Conservation (phyloP, 345 rosid species). For the Eucalyptus rudis region DNA sequence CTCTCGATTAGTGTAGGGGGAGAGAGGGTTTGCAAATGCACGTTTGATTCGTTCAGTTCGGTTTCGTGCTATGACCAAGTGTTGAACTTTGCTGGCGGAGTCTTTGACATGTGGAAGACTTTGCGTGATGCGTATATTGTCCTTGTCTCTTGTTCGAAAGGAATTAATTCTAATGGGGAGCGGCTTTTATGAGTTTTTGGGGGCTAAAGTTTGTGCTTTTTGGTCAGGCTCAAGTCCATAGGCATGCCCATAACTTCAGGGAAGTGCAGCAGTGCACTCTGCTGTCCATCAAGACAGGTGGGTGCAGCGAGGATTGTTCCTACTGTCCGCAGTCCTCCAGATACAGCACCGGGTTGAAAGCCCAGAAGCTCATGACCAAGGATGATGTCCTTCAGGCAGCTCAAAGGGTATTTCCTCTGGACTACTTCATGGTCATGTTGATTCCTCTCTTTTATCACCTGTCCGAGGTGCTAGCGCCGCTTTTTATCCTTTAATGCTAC, state of each 20-base stretch:
- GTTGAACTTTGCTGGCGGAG: background rate
- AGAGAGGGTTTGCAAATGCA: background rate
- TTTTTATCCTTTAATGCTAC: background rate
- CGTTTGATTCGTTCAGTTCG: background rate
- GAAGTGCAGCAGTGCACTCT: conserved; percentile 99
- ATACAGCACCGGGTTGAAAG: conserved; percentile 69
- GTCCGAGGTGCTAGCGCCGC: background rate
- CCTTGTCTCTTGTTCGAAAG: background rate
- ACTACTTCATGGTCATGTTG: background rate
- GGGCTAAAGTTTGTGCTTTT: background rate
- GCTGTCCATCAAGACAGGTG: conserved; percentile 96
- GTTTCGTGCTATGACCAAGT: background rate
- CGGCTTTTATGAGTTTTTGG: background rate
- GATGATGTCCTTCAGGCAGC: conserved; percentile 74
- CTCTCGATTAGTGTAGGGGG: background rate
- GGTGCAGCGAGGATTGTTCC: conserved; percentile 96
- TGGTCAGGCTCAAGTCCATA: conserved; percentile 88
- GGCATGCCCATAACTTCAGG: conserved; percentile 90
- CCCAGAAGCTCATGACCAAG: conserved; percentile 75
- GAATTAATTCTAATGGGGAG: background rate
- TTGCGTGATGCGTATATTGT: background rate
- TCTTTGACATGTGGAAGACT: background rate
- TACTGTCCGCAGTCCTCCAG: conserved; percentile 97
- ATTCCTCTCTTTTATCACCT: background rate
- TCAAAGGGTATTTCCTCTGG: conserved; percentile 30